phyloP scores from a whole-genome alignment of 352 stramenopile genomes.

The Globisporangium perplexum region DNA sequence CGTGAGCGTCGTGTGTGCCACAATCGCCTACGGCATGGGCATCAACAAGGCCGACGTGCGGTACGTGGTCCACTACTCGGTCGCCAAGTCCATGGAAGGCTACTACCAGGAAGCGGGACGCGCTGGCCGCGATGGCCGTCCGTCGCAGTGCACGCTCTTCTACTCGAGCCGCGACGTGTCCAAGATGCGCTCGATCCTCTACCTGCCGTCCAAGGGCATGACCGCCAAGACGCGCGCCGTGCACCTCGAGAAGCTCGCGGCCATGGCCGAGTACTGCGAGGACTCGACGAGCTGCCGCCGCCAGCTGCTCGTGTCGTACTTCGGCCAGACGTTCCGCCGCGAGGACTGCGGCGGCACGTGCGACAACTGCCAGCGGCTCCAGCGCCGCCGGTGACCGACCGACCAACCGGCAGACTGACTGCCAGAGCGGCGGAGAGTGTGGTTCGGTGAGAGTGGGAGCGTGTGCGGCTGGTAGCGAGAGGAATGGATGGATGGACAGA shows the following conservation, averaged over 20 bases:
- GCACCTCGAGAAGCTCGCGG: constrained; percentile 71
- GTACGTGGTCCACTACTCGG: constrained; percentile 91
- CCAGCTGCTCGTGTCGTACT: constrained; percentile 73
- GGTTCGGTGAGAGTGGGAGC: neutral
- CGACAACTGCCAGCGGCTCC: constrained; percentile 12
- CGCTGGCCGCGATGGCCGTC: constrained; percentile 93
- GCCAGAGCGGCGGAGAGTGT: too few relatives aligned
- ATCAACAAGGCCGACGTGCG: constrained; percentile 95
- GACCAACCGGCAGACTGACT: too few relatives aligned
- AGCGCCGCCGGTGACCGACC: constrained; percentile 6
- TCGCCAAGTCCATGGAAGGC: constrained; percentile 93
- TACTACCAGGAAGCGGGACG: constrained; percentile 98
- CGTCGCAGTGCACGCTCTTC: constrained; percentile 89
- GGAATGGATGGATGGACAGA: too few relatives aligned
- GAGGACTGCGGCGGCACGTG: constrained; percentile 45
- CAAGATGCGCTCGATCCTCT: constrained; percentile 79
- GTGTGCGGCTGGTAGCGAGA: too few relatives aligned
- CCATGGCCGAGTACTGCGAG: constrained; percentile 79
- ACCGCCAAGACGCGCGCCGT: constrained; percentile 59
- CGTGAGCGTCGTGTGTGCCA: constrained; percentile 91
- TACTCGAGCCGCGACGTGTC: constrained; percentile 83
- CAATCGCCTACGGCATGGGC: constrained; percentile 94
- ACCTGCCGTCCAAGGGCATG: constrained; percentile 76
- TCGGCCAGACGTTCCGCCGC: constrained; percentile 67
- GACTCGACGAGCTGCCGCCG: constrained; percentile 68